Conservation (phyloP, 805 yeast species). For the Metschnikowia similis region DNA sequence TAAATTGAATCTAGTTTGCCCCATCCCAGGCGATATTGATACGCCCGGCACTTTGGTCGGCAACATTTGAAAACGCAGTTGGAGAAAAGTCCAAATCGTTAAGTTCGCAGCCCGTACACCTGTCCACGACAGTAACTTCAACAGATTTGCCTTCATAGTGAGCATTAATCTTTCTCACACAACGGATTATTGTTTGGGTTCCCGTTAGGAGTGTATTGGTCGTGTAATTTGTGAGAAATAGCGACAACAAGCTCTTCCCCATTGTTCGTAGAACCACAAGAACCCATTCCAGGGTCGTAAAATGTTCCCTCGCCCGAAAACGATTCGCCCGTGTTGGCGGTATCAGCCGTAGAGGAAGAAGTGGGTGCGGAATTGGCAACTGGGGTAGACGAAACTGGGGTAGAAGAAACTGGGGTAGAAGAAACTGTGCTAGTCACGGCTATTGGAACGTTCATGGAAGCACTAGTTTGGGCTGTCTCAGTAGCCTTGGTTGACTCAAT, state of each 20-base stretch:
- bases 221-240: slow-evolving; percentile 41
- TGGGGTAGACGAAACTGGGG: too few species aligned
- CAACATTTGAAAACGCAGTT: slow-evolving; percentile 49
- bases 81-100: slow-evolving; percentile 60
- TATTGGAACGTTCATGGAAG: too few species aligned
- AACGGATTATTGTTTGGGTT: slow-evolving; percentile 44
- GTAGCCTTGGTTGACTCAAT: neutral
- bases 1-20: slow-evolving; percentile 1
- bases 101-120: slow-evolving; percentile 50
- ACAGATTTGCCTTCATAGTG: slow-evolving; percentile 47
- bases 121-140: slow-evolving; percentile 53
- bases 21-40: slow-evolving; percentile 51
- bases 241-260: slow-evolving; percentile 53
- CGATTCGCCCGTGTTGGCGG: slow-evolving; percentile 13
- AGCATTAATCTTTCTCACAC: slow-evolving; percentile 50
- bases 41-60: slow-evolving; percentile 50
- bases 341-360: slow-evolving; percentile 2
- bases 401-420: too few species aligned
- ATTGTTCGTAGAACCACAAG: slow-evolving; percentile 48
- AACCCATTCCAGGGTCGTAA: slow-evolving; percentile 46
- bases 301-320: slow-evolving; percentile 47
- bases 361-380: neutral
- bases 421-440: neutral
- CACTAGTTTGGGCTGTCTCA: neutral
- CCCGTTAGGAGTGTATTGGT: slow-evolving; percentile 26